Base-by-base conservation (phyloP, 352 stramenopile species). In the Phytophthora hibernalis region DNA sequence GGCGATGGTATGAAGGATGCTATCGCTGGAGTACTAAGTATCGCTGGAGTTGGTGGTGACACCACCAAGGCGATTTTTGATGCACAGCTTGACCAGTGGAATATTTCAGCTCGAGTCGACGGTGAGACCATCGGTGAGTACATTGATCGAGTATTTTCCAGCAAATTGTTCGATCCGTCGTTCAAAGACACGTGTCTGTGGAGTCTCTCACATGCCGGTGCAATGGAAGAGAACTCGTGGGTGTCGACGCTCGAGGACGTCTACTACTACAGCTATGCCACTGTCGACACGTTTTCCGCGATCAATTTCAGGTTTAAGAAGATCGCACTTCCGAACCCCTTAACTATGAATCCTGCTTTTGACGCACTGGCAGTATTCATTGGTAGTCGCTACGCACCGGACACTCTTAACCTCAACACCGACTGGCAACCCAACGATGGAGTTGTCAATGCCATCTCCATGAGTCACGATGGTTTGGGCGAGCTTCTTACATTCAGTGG, bases 51-150 rank as follows among this genome's bases (percentile, higher is more conserved):
- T 30, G 61, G 26, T 22, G 68, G 72, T n/a, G 70, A 75, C n/a
- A 43, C 51, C 13, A 55, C 45, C 4, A 30, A 47, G 10, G 42
- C 33, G 15, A 37, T 78, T 9, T 82, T 80, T 47, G 79, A 87
- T 28, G 68, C 56, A 16, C 70, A 82, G 61, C 65, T 87, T 15
- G 79, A 83, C 45, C 79, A 87, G 35, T 87, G 76, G 73, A 71
- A 65, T 28, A 79, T 87, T 58, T 55, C 52, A 9, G 24, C 60
- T n/a, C 78, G 75, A 68, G 11, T 26, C 0, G 15, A 59, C 21
- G 47, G 21, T 24, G 79, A 87, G 52, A 61, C 64, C 9, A 49
- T 82, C 26, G 43, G 21, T 10, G 49, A 45, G n/a, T 87, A 83
- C 76, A 18, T 76, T n/a, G 51, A 77, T 8, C 79, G 79, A 43